Evolutionary conservation across 768 basidiomycete genomes (phyloP).

Genomic region (Saitozyma podzolica): DNA sequence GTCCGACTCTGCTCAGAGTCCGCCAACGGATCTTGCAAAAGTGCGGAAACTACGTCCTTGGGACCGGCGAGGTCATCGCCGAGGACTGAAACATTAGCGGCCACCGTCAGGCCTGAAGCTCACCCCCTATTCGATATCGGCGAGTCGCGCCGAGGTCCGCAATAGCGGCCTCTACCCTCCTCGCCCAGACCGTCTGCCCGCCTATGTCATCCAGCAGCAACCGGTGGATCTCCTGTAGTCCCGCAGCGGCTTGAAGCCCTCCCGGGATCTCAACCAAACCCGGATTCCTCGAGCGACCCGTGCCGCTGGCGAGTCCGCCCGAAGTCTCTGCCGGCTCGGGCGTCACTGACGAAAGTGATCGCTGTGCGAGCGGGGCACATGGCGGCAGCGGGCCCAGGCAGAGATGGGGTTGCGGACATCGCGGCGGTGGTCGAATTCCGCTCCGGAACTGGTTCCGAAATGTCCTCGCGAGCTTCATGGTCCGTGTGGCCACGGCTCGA

Average conservation of each 20-base stretch:
- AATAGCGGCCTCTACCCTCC: slow-evolving; percentile 20
- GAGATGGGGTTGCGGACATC: too few species aligned
- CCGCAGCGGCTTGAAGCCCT: background rate
- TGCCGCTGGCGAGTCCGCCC: too few species aligned
- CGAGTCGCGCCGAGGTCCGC: slow-evolving; percentile 14
- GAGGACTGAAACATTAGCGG: slow-evolving; percentile 22
- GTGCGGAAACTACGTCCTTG: slow-evolving; percentile 36
- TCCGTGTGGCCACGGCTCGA: too few species aligned
- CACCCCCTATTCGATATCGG: slow-evolving; percentile 20
- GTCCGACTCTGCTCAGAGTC: slow-evolving; percentile 14
- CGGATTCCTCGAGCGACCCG: background rate
- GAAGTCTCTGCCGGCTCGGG: too few species aligned
- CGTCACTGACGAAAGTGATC: too few species aligned
- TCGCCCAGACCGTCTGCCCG: slow-evolving; percentile 33
- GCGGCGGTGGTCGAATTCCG: too few species aligned
- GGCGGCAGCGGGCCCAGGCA: too few species aligned
- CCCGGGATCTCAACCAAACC: background rate
- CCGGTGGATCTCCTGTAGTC: background rate
- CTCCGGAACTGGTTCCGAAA: too few species aligned
- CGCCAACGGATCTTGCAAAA: slow-evolving; percentile 43
- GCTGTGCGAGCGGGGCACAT: too few species aligned
- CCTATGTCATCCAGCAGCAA: slow-evolving; percentile 37
- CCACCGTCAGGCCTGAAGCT: background rate
- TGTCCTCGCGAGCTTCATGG: too few species aligned
- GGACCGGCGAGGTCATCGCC: slow-evolving; percentile 33